Evolutionary conservation across 2,329 filamentous ascomycete species (phyloP).

Genomic region (Fusarium sp.): DNA sequence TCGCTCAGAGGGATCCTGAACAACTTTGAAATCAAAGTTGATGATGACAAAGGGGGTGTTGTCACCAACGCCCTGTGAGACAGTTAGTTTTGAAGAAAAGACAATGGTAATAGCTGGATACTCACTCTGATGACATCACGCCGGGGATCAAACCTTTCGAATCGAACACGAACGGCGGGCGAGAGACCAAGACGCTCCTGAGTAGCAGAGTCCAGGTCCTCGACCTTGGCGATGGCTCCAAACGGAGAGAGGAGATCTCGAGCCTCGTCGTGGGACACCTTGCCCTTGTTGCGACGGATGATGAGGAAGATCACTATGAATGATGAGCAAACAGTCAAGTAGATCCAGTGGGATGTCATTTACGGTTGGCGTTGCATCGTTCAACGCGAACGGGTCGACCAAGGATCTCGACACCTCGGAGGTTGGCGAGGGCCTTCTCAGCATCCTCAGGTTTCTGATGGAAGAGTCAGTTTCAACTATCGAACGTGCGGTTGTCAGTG

Average conservation of each 20-base stretch:
- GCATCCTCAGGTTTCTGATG: slow-evolving; percentile 63
- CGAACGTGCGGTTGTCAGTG: neutral
- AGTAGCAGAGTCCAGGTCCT: slow-evolving; percentile 50
- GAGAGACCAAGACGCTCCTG: slow-evolving; percentile 51
- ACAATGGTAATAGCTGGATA: neutral
- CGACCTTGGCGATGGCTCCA: slow-evolving; percentile 58
- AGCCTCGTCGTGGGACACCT: slow-evolving; percentile 59
- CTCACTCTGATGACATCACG: slow-evolving; percentile 64
- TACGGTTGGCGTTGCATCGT: slow-evolving; percentile 69
- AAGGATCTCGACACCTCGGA: slow-evolving; percentile 61
- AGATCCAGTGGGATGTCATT: slow-evolving; percentile 41
- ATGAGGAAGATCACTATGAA: slow-evolving; percentile 62
- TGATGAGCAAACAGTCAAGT: slow-evolving; percentile 37
- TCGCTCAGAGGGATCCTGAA: slow-evolving; percentile 13
- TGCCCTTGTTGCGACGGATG: slow-evolving; percentile 50
- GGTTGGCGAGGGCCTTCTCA: slow-evolving; percentile 58
- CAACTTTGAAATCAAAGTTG: slow-evolving; percentile 20
- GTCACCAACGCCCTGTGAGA: neutral
- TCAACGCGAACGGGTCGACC: slow-evolving; percentile 71
- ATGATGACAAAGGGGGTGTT: slow-evolving; percentile 15
- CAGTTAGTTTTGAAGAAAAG: neutral
- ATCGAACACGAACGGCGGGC: slow-evolving; percentile 60
- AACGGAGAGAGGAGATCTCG: slow-evolving; percentile 55
- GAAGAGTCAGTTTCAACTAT: slow-evolving; percentile 37
- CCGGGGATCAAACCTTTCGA: slow-evolving; percentile 62